These are phyloP conservation scores for Conoideocrella luteorostrata DNA, from an alignment of 2,329 filamentous ascomycete species.

Conservation along the genomic window DNA sequence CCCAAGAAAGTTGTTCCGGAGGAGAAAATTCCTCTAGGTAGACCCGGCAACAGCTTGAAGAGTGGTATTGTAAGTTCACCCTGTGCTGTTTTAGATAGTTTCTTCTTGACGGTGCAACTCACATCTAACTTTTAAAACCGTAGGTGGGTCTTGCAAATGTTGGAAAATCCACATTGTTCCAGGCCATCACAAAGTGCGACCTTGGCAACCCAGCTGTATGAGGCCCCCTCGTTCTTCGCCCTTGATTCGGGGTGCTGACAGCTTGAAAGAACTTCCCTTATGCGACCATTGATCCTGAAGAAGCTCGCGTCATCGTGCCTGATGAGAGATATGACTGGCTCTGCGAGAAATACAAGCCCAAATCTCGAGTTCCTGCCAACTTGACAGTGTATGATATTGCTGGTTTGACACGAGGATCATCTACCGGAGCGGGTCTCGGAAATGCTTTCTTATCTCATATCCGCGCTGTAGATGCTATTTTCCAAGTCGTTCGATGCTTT, in stretches of 20 bases:
- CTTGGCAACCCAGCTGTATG: slow-evolving; percentile 93
- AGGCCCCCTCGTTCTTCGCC: slow-evolving; percentile 27
- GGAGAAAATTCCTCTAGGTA: slow-evolving; percentile 93
- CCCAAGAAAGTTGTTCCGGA: slow-evolving; percentile 89
- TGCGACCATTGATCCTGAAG: slow-evolving; percentile 97
- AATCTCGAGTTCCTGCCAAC: slow-evolving; percentile 94
- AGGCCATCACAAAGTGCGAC: slow-evolving; percentile 96
- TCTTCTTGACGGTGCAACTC: slow-evolving; percentile 9
- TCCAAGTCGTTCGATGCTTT: slow-evolving; percentile 94
- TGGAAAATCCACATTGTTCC: slow-evolving; percentile 98
- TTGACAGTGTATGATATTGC: slow-evolving; percentile 98
- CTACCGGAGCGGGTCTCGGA: slow-evolving; percentile 92
- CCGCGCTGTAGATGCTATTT: slow-evolving; percentile 94
- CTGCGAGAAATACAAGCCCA: slow-evolving; percentile 92
- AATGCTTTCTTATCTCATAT: slow-evolving; percentile 99
- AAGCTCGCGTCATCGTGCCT: slow-evolving; percentile 93
- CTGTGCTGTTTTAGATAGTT: not conserved
- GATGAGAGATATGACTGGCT: slow-evolving; percentile 97
- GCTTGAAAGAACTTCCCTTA: slow-evolving; percentile 84
- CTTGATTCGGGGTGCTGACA: slow-evolving; percentile 34
- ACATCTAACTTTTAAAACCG: no score
- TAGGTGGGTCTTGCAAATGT: slow-evolving; percentile 98
- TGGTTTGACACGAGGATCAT: slow-evolving; percentile 90
- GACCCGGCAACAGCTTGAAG: slow-evolving; percentile 97
- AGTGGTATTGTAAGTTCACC: slow-evolving; percentile 80